phyloP scores from a whole-genome alignment of 1,284 basidiomycete species.

The Puccinia coronata region DNA sequence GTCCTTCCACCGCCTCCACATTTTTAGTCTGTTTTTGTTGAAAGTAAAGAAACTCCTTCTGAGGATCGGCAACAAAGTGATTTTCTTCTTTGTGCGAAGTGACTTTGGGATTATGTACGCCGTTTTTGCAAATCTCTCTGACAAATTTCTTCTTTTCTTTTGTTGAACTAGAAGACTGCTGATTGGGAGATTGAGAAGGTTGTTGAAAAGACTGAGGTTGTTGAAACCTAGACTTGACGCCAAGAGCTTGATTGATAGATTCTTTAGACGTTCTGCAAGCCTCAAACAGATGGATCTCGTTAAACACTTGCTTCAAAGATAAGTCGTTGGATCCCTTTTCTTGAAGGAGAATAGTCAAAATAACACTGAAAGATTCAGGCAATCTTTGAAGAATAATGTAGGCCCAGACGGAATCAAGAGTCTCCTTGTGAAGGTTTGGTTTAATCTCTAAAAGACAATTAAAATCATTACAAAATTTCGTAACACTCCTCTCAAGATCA shows the following conservation, averaged over 20 bases:
- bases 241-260: not conserved
- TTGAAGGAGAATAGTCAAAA: not conserved
- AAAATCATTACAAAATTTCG: conserved; percentile 6
- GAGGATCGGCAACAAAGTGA: not conserved
- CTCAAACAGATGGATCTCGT: not conserved
- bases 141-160: conserved; percentile 5
- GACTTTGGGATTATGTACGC: not conserved
- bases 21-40: not conserved
- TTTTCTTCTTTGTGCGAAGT: not conserved
- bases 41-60: not conserved
- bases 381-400: not conserved
- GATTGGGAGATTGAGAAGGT: too few relatives aligned
- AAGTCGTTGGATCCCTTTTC: not conserved
- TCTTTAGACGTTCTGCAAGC: too few relatives aligned
- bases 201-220: too few relatives aligned
- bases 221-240: not conserved
- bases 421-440: not conserved
- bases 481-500: too few relatives aligned
- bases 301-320: not conserved
- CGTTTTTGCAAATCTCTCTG: not conserved
- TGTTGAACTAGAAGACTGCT: not conserved
- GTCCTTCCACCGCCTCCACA: not conserved
- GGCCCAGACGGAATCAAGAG: not conserved
- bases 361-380: not conserved
- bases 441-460: not conserved